Conservation (phyloP, 495 filamentous ascomycete genomes). For the Aspergillus asperescens region DNA sequence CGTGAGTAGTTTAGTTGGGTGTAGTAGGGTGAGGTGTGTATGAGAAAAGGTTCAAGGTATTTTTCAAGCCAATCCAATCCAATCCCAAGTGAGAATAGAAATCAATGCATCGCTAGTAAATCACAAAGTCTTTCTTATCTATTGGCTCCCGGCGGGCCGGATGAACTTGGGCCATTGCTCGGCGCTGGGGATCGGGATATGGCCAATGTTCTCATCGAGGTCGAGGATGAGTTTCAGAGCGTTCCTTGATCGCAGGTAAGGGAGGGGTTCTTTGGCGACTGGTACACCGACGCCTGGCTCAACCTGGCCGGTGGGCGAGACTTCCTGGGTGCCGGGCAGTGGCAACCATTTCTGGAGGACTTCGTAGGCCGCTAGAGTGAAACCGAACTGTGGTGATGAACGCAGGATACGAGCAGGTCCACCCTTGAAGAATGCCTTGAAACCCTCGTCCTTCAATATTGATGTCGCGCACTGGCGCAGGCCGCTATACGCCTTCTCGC, state of each 20-base stretch:
- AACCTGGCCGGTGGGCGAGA: slow-evolving; percentile 37
- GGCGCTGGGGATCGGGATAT: slow-evolving; percentile 51
- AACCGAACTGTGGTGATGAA: slow-evolving; percentile 95
- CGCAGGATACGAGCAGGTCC: slow-evolving; percentile 90
- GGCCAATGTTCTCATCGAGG: slow-evolving; percentile 84
- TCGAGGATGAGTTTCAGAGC: slow-evolving; percentile 97
- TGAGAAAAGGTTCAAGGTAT: slow-evolving; percentile 6
- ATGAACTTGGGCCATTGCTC: slow-evolving; percentile 43
- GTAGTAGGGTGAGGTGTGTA: slow-evolving; percentile 1
- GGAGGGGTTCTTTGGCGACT: slow-evolving; percentile 61
- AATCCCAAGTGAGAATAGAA: slow-evolving; percentile 1
- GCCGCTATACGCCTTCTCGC: slow-evolving; percentile 77
- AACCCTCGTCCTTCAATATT: slow-evolving; percentile 84
- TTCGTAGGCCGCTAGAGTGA: slow-evolving; percentile 93
- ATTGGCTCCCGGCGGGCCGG: slow-evolving; percentile 29
- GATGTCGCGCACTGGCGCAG: slow-evolving; percentile 82
- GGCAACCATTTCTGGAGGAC: slow-evolving; percentile 79
- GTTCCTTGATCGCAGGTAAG: slow-evolving; percentile 81
- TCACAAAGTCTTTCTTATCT: slow-evolving; percentile 20
- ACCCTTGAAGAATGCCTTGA: slow-evolving; percentile 96
- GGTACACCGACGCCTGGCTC: slow-evolving; percentile 53
- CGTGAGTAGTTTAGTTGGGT: too few relatives aligned
- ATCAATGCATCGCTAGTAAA: slow-evolving; percentile 31
- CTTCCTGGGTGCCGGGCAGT: slow-evolving; percentile 60
- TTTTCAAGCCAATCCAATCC: slow-evolving; percentile 16